These are phyloP conservation scores for Amanita molliuscula DNA, from an alignment of 768 basidiomycete genomes.

Conservation along the genomic window DNA sequence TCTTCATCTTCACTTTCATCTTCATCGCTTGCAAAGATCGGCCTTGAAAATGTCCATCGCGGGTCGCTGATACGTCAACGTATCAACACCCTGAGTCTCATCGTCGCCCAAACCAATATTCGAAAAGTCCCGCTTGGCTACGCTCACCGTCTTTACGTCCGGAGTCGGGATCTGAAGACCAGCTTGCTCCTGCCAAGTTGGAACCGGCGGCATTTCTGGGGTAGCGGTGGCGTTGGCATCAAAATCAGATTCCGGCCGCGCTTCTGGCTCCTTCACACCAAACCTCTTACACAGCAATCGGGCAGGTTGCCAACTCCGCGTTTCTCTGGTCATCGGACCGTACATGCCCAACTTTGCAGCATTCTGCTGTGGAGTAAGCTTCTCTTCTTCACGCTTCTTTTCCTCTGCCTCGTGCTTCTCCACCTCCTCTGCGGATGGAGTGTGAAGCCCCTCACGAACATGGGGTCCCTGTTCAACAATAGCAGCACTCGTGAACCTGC, in stretches of 20 bases:
- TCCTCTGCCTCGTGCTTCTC: slow-evolving; percentile 29
- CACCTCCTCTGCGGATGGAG: slow-evolving; percentile 38
- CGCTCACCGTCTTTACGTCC: slow-evolving; percentile 9
- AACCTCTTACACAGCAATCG: slow-evolving; percentile 87
- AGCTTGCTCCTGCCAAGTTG: slow-evolving; percentile 7
- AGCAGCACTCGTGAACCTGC: slow-evolving; percentile 80
- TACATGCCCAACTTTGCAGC: slow-evolving; percentile 88
- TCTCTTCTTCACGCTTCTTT: slow-evolving; percentile 36
- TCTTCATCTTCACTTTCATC: slow-evolving; percentile 76
- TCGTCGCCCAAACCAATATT: slow-evolving; percentile 92
- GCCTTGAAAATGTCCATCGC: slow-evolving; percentile 94
- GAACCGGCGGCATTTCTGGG: slow-evolving; percentile 5
- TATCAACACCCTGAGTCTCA: slow-evolving; percentile 80
- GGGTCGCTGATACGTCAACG: slow-evolving; percentile 80
- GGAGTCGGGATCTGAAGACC: slow-evolving; percentile 13
- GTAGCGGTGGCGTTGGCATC: slow-evolving; percentile 8
- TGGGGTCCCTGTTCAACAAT: slow-evolving; percentile 58
- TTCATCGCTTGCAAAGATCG: slow-evolving; percentile 93
- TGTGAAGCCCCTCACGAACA: slow-evolving; percentile 58
- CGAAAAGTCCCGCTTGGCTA: slow-evolving; percentile 40
- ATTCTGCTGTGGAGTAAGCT: slow-evolving; percentile 66
- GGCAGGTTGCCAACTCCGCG: slow-evolving; percentile 70
- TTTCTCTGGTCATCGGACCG: slow-evolving; percentile 75
- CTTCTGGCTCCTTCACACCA: slow-evolving; percentile 81
- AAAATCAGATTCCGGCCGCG: slow-evolving; percentile 25